Conservation (phyloP, 371 early-diverging fungal genomes). For the Mortierella sp. region DNA sequence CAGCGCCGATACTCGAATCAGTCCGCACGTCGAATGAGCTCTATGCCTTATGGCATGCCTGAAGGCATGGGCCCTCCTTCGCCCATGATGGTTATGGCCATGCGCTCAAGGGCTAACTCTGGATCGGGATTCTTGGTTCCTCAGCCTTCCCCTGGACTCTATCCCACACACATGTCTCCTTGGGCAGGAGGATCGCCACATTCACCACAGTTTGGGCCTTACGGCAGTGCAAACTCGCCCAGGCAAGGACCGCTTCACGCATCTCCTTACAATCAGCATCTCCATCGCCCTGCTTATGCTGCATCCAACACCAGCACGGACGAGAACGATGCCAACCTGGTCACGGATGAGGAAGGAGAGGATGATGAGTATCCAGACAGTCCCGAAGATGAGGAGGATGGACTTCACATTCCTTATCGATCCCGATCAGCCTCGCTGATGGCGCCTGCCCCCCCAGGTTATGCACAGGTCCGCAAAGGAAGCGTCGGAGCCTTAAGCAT, state of each 20-base stretch:
- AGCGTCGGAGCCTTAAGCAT: slow-evolving; percentile 34
- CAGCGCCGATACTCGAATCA: slow-evolving; percentile 18
- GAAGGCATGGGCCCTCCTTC: slow-evolving; percentile 33
- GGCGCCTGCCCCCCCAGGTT: slow-evolving; percentile 18
- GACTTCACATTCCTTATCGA: slow-evolving; percentile 25
- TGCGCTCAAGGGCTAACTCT: slow-evolving; percentile 50
- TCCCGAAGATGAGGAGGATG: slow-evolving; percentile 43
- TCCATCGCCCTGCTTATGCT: slow-evolving; percentile 25
- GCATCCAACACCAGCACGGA: slow-evolving; percentile 46
- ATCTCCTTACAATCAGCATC: slow-evolving; percentile 30
- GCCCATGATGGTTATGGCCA: slow-evolving; percentile 50
- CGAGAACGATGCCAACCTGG: slow-evolving; percentile 50
- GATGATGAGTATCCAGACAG: slow-evolving; percentile 52
- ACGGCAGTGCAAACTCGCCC: slow-evolving; percentile 23
- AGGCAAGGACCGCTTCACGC: slow-evolving; percentile 37
- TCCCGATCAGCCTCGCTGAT: slow-evolving; percentile 45
- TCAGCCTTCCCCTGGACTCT: slow-evolving; percentile 36
- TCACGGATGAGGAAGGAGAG: slow-evolving; percentile 52
- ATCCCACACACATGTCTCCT: slow-evolving; percentile 35
- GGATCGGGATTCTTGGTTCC: slow-evolving; percentile 42
- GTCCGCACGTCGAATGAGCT: slow-evolving; percentile 17
- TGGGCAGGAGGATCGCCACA: slow-evolving; percentile 30
- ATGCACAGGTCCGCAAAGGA: slow-evolving; percentile 39
- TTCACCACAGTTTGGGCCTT: slow-evolving; percentile 37
- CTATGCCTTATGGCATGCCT: slow-evolving; percentile 14